Evolutionary conservation across 2,329 filamentous ascomycete species (phyloP), one percentile per base, ranked within the genome.

Genomic region (Aureobasidium sp.): DNA sequence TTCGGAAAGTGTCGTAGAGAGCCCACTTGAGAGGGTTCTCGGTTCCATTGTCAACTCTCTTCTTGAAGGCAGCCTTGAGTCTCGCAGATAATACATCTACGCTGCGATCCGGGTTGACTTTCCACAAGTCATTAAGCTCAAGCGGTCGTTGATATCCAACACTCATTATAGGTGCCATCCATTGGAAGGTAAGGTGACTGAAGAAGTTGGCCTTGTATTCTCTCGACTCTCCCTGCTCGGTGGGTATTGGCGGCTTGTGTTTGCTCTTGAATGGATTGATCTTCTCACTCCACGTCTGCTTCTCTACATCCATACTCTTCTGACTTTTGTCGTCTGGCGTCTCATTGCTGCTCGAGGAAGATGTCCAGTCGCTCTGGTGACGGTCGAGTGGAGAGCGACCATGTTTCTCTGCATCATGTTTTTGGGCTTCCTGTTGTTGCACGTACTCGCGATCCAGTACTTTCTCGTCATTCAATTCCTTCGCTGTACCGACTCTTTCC

Each of bases 161-260:
- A 66, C 76, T 81, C 92, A 97, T 97, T 61, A 97, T 72, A 1
- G 90, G 87, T 0, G 86, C 85, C 81, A 97, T 93, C 93, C 93
- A 97, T 72, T 91, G 85, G 71, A 96, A 97, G 4, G 87, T 88
- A 26, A 96, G 73, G 62, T 80, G 73, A 75, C 90, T 96, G 66
- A 94, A 82, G 70, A 91, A 87, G 2, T 82, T 78, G 5, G 92
- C 92, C 4, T 78, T 80, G 71, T 90, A 80, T 75, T 97, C 92
- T 65, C 82, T 83, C 6, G 85, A 91, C 0, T 80, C 74, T 10
- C 70, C 70, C 34, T 83, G 75, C 67, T 81, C 75, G 29, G 80
- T 72, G 1, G 84, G 84, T 2, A 86, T 73, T 2, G 83, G 81
- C n/a, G 84, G 84, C 42, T 75, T 75, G 20, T 73, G 71, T 48